Evolutionary conservation across 768 basidiomycete genomes (phyloP), one percentile per base, ranked within the genome.

Genomic region (Lentinula aciculospora): DNA sequence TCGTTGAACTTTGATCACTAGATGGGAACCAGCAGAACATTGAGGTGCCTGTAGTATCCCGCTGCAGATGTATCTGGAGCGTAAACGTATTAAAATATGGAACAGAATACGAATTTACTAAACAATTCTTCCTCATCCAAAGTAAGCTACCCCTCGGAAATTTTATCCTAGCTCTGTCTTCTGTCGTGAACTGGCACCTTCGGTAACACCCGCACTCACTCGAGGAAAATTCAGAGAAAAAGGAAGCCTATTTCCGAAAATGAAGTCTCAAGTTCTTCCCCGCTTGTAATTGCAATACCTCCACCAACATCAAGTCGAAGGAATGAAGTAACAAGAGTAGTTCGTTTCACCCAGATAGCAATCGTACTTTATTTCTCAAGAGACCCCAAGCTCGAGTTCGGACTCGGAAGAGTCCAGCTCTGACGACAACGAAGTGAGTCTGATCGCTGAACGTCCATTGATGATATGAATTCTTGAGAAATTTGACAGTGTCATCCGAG

Each of bases 11-110:
- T n/a, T 25, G 2, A 8, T 2, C 10, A 13, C 19, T 36, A 53
- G 50, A 31, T 53, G 50, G 50, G 50, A 53, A 53, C 50, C 50
- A 7, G 32, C n/a, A 1, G 46, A 47, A 47, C n/a, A n/a, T 13
- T 19, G 28, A 27, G 28, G 9, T 5, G 29, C 5, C 28, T 31
- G 46, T n/a, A 28, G 13, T 29, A 13, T 0, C 17, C 15, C 2
- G 8, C 25, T 47, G 10, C 46, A 10, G 12, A 23, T 4, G 6
- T 44, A 44, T 44, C 19, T 25, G 21, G 42, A 44, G 17, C 39
- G 39, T 40, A 40, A 15, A 19, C 39, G 39, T 7, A 40, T 17
- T 17, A 40, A 40, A 17, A 15, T 40, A 40, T 40, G 32, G 13
- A 34, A 34, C 9, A 13, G 32, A 13, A 34, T 13, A 9, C 32